Evolutionary conservation across 2,329 filamentous ascomycete genomes (phyloP).

Genomic region (Periconia macrospinosa): DNA sequence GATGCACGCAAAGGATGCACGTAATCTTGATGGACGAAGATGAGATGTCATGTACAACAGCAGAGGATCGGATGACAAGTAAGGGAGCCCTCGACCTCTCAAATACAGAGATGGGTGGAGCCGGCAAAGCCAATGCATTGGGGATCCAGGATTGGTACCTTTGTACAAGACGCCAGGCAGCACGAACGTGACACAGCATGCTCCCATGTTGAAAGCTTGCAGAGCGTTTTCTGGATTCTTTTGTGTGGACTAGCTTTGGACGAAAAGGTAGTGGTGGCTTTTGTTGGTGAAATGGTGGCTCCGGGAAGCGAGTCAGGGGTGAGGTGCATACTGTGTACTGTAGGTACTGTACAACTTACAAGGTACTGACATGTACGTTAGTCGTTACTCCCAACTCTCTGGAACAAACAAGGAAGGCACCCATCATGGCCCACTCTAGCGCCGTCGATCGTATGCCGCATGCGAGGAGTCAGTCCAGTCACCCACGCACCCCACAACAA

Average conservation of each 20-base stretch:
- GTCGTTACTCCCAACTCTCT: slow-evolving; percentile 2
- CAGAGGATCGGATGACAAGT: slow-evolving; percentile 6
- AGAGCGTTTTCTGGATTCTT: slow-evolving; percentile 19
- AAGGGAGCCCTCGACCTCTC: slow-evolving; percentile 16
- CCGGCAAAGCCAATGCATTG: too few species aligned
- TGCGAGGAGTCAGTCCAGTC: neutral
- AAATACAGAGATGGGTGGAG: slow-evolving; percentile 16
- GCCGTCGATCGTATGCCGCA: neutral
- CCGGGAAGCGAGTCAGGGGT: slow-evolving; percentile 33
- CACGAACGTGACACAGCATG: slow-evolving; percentile 21
- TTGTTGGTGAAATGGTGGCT: slow-evolving; percentile 15
- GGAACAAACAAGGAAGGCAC: slow-evolving; percentile 2
- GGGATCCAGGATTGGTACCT: neutral
- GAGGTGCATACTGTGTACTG: neutral
- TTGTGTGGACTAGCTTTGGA: slow-evolving; percentile 16
- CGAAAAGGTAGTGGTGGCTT: slow-evolving; percentile 18
- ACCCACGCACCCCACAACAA: slow-evolving; percentile 7
- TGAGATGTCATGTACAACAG: slow-evolving; percentile 6
- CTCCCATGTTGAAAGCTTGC: slow-evolving; percentile 12
- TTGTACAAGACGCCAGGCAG: neutral
- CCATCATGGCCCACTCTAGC: neutral
- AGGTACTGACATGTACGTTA: too few species aligned
- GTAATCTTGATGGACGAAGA: slow-evolving; percentile 2
- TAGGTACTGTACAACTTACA: too few species aligned
- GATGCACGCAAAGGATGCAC: slow-evolving; percentile 1